These are phyloP conservation scores for Clarireedia homoeocarpa DNA, from an alignment of 2,329 filamentous ascomycete genomes.

Conservation along the genomic window DNA sequence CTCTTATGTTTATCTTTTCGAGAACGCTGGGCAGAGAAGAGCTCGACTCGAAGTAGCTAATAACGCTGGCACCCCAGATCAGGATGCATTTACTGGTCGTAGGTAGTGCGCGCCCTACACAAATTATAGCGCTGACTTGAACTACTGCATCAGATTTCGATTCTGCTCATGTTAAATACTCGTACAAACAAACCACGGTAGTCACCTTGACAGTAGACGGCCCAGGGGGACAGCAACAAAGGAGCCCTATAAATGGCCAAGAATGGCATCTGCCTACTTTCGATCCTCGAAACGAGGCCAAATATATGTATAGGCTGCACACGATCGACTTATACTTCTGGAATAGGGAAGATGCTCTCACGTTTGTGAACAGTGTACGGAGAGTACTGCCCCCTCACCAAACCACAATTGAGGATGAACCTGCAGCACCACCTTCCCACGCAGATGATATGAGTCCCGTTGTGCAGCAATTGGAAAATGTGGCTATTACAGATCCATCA, in stretches of 20 bases:
- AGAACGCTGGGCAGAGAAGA: slow-evolving; percentile 58
- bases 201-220: slow-evolving; percentile 59
- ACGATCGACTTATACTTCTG: slow-evolving; percentile 74
- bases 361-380: slow-evolving; percentile 61
- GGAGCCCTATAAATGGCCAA: slow-evolving; percentile 34
- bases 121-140: slow-evolving; percentile 7
- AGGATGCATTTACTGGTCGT: slow-evolving; percentile 75
- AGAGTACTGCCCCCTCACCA: slow-evolving; percentile 54
- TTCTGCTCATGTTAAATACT: slow-evolving; percentile 56
- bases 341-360: slow-evolving; percentile 62
- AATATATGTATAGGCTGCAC: slow-evolving; percentile 72
- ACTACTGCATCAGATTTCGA: slow-evolving; percentile 49
- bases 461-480: slow-evolving; percentile 65
- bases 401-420: slow-evolving; percentile 58
- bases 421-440: slow-evolving; percentile 40
- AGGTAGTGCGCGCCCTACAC: slow-evolving; percentile 31
- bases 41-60: slow-evolving; percentile 73
- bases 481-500: slow-evolving; percentile 55
- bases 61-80: slow-evolving; percentile 62
- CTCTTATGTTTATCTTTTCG: slow-evolving; percentile 74
- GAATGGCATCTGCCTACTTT: slow-evolving; percentile 71
- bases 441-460: slow-evolving; percentile 54
- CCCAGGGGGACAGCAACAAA: slow-evolving; percentile 11
- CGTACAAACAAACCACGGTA: slow-evolving; percentile 65
- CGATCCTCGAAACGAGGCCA: slow-evolving; percentile 65